phyloP scores from a whole-genome alignment of 1,139 yeast species.

The Sugiyamaella xylanicola region DNA sequence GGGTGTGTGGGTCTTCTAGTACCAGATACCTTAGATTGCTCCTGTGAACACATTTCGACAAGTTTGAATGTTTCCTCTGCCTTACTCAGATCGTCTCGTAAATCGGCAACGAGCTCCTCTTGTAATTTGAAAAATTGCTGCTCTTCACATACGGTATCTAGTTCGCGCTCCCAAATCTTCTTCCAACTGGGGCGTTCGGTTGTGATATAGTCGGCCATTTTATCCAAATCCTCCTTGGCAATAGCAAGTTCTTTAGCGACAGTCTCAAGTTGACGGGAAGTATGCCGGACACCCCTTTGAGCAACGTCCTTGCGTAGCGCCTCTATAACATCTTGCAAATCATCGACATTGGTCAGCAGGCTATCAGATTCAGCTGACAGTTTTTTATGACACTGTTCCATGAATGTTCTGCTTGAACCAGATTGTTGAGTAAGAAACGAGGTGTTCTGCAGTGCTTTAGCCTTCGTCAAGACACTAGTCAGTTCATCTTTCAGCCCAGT shows the following conservation, averaged over 20 bases:
- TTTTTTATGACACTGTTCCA: slow-evolving; percentile 74
- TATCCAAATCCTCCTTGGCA: slow-evolving; percentile 56
- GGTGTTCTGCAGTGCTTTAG: slow-evolving; percentile 51
- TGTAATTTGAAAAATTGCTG: slow-evolving; percentile 90
- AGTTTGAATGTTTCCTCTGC: slow-evolving; percentile 80
- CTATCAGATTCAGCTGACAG: slow-evolving; percentile 76
- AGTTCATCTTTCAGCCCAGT: slow-evolving; percentile 50
- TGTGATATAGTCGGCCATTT: slow-evolving; percentile 62
- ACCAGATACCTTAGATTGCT: slow-evolving; percentile 50
- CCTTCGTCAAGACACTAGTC: slow-evolving; percentile 48
- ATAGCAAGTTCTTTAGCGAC: slow-evolving; percentile 65
- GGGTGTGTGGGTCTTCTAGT: slow-evolving; percentile 29
- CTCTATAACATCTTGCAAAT: slow-evolving; percentile 88
- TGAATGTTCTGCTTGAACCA: slow-evolving; percentile 62
- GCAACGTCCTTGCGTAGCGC: slow-evolving; percentile 91
- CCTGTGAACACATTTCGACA: slow-evolving; percentile 80
- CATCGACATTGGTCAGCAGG: slow-evolving; percentile 80
- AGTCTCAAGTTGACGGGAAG: slow-evolving; percentile 68
- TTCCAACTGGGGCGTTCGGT: slow-evolving; percentile 86
- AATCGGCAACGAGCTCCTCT: slow-evolving; percentile 78
- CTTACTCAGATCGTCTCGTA: slow-evolving; percentile 76
- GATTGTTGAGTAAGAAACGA: slow-evolving; percentile 46
- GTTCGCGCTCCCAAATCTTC: slow-evolving; percentile 87
- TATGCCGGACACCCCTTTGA: slow-evolving; percentile 83
- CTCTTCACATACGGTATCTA: slow-evolving; percentile 88